phyloP scores from a whole-genome alignment of 1,139 yeast species.

The Saccharomycopsis crataegensis region DNA sequence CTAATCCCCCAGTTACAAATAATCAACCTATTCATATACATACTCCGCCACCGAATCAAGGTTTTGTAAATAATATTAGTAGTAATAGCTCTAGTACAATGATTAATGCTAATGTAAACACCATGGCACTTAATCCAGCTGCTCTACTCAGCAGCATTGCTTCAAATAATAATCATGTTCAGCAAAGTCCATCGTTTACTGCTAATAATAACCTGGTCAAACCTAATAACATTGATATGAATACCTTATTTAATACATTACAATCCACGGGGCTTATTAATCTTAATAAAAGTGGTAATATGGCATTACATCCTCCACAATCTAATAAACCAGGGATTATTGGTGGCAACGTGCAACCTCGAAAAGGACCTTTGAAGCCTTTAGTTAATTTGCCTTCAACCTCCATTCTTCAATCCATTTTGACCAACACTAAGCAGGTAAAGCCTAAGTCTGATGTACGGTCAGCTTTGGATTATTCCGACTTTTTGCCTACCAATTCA shows the following conservation, averaged over 20 bases:
- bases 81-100: conserved; percentile 10
- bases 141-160: background rate
- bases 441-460: background rate
- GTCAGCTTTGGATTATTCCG: background rate
- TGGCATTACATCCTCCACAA: background rate
- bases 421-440: conserved; percentile 7
- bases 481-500: conserved; percentile 12
- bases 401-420: conserved; percentile 18
- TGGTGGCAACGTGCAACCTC: conserved; percentile 15
- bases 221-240: conserved; percentile 15
- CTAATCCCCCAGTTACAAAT: background rate
- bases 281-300: background rate
- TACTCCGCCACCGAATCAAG: background rate
- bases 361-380: conserved; percentile 18
- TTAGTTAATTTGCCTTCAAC: conserved; percentile 22
- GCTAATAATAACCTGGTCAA: background rate
- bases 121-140: background rate
- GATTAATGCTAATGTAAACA: background rate
- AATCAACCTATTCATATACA: background rate
- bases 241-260: conserved; percentile 18
- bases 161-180: background rate
- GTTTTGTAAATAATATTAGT: background rate
- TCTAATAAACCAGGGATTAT: background rate
- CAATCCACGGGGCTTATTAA: conserved; percentile 22
- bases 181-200: background rate